These are phyloP conservation scores for Pichia pseudocactophila DNA, from an alignment of 805 yeast species.

Conservation along the genomic window DNA sequence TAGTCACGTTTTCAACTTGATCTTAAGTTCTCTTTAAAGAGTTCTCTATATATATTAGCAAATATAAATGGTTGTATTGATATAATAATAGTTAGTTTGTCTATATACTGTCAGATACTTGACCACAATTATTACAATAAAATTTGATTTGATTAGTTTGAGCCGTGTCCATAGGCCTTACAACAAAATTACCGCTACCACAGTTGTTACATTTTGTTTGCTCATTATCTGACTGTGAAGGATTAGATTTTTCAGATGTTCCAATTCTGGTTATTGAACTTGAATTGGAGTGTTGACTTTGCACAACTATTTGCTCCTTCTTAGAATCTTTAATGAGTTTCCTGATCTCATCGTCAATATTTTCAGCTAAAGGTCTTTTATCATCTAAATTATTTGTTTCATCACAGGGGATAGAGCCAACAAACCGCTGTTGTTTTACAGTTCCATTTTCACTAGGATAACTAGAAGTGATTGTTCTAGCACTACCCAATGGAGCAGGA, in stretches of 20 bases:
- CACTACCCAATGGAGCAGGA: neutral
- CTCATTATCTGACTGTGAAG: neutral
- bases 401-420: neutral
- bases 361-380: conserved; percentile 1
- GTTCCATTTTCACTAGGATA: neutral
- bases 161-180: conserved; percentile 15
- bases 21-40: neutral
- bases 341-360: conserved; percentile 9
- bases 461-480: neutral
- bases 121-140: conserved; percentile 24
- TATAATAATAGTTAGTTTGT: neutral
- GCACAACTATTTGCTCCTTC: conserved; percentile 3
- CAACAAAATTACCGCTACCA: conserved; percentile 18
- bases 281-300: conserved; percentile 4
- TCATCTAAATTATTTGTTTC: neutral
- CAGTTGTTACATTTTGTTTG: conserved; percentile 15
- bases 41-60: neutral
- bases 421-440: neutral
- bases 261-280: neutral
- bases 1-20: too few relatives aligned
- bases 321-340: neutral
- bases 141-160: conserved; percentile 16
- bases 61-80: too few relatives aligned
- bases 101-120: conserved; percentile 7
- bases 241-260: neutral